These are phyloP conservation scores for Neolentinus lepideus DNA, from an alignment of 1,284 basidiomycete species.

Conservation along the genomic window DNA sequence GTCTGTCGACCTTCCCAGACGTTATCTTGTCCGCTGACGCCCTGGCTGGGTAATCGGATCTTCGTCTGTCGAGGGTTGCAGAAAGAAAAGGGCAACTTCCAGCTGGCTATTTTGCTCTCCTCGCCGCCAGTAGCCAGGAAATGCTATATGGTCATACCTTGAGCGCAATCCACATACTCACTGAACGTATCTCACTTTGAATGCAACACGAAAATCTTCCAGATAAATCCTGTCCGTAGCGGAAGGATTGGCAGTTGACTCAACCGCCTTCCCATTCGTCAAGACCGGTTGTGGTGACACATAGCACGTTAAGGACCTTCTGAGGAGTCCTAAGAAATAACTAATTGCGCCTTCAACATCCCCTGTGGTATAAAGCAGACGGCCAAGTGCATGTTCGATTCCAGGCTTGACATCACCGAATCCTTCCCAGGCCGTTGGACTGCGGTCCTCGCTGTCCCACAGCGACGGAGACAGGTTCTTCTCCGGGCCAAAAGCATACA, in stretches of 20 bases:
- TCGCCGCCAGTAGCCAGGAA: conserved; percentile 45
- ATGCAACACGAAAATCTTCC: conserved; percentile 75
- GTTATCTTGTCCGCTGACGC: conserved; percentile 29
- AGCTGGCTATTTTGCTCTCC: conserved; percentile 27
- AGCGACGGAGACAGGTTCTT: conserved; percentile 70
- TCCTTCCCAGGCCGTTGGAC: conserved; percentile 29
- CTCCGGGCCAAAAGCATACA: conserved; percentile 41
- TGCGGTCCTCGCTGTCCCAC: conserved; percentile 60
- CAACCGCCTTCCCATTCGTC: conserved; percentile 13
- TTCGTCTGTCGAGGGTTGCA: conserved; percentile 45
- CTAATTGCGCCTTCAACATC: conserved; percentile 62
- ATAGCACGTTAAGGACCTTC: conserved; percentile 20
- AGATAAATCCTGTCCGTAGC: conserved; percentile 56
- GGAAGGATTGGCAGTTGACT: conserved; percentile 12
- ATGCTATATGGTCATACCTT: conserved; percentile 38
- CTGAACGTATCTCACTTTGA: conserved; percentile 38
- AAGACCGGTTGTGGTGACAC: conserved; percentile 5
- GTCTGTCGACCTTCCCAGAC: conserved; percentile 61
- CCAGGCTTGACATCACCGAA: conserved; percentile 61
- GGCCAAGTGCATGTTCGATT: conserved; percentile 72
- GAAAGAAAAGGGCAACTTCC: conserved; percentile 55
- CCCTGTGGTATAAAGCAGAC: conserved; percentile 72
- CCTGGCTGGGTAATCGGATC: conserved; percentile 46
- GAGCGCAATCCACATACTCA: conserved; percentile 4
- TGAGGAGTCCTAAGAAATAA: conserved; percentile 57